Base-by-base conservation (phyloP, 805 yeast species). In the Saccharomyces kudriavzevii region DNA sequence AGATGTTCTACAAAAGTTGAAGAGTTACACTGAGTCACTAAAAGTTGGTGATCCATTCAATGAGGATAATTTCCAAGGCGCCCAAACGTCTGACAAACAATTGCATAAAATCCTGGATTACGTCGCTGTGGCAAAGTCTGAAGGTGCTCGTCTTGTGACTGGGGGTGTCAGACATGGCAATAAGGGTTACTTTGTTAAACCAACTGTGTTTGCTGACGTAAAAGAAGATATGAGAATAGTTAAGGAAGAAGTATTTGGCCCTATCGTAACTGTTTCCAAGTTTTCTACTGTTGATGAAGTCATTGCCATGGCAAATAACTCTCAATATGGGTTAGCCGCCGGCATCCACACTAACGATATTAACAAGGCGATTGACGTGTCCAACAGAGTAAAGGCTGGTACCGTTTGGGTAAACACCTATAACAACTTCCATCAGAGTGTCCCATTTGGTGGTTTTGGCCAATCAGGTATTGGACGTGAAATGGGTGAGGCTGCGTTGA, bases 361-460 rank as follows among this genome's bases (percentile, higher is more conserved):
- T 54, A 81, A 77, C 74, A 83, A 77, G 62, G 94, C 86, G 29
- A 70, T 83, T 56, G 79, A 79, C 52, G 86, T 86, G 53, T 78
- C 94, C 46, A 78, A 79, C 70, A 77, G 79, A 69, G 66, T 87
- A 56, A 82, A 81, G 66, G 85, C 91, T 54, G 96, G 96, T 73
- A 82, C 92, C 49, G 80, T 87, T 59, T 88, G 92, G 89, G 78
- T 86, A 61, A 87, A 87, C 78, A 83, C 89, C 52, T 85, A 89
- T 72, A 89, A 89, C 74, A 89, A 87, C 65, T 85, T 89, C 77
- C 91, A 89, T 71, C 83, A 78, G 61, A 79, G 83, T 71, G 84
- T 89, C 68, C 97, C 97, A 65, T 90, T 90, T 68, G 96, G 97
- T 62, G 97, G 97, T 49, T 87, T 76, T 76, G 87, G 88, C 70